Conservation (phyloP, 2,329 filamentous ascomycete species). For the Exophiala bonariae region DNA sequence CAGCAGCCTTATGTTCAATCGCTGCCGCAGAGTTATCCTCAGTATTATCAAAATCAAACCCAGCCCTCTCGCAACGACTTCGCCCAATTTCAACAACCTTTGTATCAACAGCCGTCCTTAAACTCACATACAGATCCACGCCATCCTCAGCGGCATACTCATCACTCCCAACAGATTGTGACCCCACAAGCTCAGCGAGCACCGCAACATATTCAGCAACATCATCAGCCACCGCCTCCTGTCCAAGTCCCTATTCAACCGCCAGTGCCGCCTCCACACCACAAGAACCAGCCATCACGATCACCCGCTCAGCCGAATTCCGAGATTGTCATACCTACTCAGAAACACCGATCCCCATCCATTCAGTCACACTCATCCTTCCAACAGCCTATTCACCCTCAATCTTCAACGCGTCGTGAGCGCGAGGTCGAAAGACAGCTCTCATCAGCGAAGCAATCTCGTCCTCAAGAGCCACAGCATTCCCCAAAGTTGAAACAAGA, state of each 20-base stretch:
- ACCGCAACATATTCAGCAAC: constrained; percentile 30
- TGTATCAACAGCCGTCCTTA: too few relatives aligned
- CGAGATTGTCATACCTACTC: constrained; percentile 3
- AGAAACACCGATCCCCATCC: constrained; percentile 21
- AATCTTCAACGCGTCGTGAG: too few relatives aligned
- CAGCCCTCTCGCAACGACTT: background rate
- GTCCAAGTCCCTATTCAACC: constrained; percentile 7
- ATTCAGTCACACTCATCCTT: too few relatives aligned
- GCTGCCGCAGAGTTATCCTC: background rate
- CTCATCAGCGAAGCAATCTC: constrained; percentile 32
- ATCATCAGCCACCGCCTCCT: constrained; percentile 35
- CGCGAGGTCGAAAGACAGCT: constrained; percentile 17
- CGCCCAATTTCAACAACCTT: background rate
- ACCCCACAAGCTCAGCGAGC: constrained; percentile 25
- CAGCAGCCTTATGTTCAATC: background rate
- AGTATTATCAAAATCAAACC: background rate
- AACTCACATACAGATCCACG: too few relatives aligned
- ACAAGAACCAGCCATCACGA: background rate
- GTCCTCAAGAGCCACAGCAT: constrained; percentile 7
- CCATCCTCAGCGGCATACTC: background rate
- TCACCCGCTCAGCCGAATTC: background rate
- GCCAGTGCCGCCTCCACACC: background rate
- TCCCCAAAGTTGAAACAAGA: constrained; percentile 35
- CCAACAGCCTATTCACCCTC: too few relatives aligned
- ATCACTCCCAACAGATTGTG: background rate